Percentiles rank a stretch among this genome's conserved stretches.
phyloP scores from a whole-genome alignment of 768 basidiomycete genomes.

The Tulasnella sp. region DNA sequence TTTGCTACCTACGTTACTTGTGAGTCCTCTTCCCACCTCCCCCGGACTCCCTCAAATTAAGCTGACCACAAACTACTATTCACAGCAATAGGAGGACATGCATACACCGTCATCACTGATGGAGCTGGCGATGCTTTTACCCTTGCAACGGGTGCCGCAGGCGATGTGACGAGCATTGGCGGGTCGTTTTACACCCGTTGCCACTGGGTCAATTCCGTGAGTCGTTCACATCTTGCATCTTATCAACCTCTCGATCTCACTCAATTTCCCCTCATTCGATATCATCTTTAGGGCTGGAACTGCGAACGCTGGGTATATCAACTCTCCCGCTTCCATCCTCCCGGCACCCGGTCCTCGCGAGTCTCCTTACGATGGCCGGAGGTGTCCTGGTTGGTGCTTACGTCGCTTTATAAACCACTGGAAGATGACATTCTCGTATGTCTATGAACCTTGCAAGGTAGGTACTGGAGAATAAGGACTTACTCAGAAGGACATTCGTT shows the following conservation, averaged over 20 bases:
- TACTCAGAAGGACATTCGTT: neutral
- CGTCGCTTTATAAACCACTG: constrained; percentile 30
- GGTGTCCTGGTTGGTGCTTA: constrained; percentile 38
- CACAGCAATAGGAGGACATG: neutral
- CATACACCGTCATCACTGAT: constrained; percentile 10
- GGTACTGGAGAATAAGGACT: neutral
- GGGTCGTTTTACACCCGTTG: neutral
- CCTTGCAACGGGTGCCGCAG: constrained; percentile 12
- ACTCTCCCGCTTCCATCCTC: constrained; percentile 23
- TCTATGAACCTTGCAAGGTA: neutral
- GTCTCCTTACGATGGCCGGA: constrained; percentile 30
- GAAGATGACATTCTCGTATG: neutral
- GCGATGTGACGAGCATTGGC: constrained; percentile 3
- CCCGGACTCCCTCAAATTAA: neutral
- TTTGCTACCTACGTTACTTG: neutral
- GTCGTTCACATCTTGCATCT: neutral
- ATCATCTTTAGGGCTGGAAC: constrained; percentile 31
- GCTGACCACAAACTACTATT: neutral
- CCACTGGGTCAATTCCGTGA: constrained; percentile 6
- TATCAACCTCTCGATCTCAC: neutral
- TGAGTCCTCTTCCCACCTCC: neutral
- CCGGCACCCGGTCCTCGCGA: constrained; percentile 28
- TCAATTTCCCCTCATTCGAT: constrained; percentile 25
- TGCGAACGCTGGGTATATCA: constrained; percentile 21
- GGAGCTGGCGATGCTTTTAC: constrained; percentile 14